A percentile compares a stretch with the other conserved stretches of the same genome.
Evolutionary conservation across 179 eudicot species (phyloP).

Genomic region (Spinacia oleracea): DNA sequence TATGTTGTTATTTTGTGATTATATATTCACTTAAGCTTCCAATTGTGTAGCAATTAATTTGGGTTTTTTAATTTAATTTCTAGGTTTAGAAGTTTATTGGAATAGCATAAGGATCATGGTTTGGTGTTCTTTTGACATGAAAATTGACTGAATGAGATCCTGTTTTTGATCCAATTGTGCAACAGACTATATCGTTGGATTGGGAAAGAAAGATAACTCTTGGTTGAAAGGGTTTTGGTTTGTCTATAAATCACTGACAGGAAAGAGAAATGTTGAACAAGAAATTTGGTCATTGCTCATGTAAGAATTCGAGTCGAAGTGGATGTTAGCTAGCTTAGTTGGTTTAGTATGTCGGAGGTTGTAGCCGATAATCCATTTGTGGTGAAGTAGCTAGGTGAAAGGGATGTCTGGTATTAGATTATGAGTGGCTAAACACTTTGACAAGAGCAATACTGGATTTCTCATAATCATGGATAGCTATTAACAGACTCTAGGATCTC

Average conservation of each 20-base stretch:
- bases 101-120: not conserved
- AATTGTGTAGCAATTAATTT: conserved; percentile 5
- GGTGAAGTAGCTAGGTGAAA: not conserved
- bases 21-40: not conserved
- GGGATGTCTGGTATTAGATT: not conserved
- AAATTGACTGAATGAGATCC: not conserved
- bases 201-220: no score
- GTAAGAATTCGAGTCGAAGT: not conserved
- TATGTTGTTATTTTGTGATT: not conserved
- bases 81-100: not conserved
- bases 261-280: not conserved
- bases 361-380: not conserved
- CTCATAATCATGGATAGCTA: not conserved
- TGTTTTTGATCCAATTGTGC: not conserved
- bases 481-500: not conserved
- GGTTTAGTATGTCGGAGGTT: not conserved
- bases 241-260: not conserved
- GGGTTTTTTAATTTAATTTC: not conserved
- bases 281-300: not conserved
- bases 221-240: not conserved
- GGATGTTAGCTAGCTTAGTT: not conserved
- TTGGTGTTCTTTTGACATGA: not conserved
- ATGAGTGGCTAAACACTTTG: conserved; percentile 10
- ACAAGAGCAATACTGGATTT: not conserved
- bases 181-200: not conserved